Percentiles rank a stretch among this genome's conserved stretches.
phyloP scores from a whole-genome alignment of 1,139 yeast species.

The Dujonia santamariae region DNA sequence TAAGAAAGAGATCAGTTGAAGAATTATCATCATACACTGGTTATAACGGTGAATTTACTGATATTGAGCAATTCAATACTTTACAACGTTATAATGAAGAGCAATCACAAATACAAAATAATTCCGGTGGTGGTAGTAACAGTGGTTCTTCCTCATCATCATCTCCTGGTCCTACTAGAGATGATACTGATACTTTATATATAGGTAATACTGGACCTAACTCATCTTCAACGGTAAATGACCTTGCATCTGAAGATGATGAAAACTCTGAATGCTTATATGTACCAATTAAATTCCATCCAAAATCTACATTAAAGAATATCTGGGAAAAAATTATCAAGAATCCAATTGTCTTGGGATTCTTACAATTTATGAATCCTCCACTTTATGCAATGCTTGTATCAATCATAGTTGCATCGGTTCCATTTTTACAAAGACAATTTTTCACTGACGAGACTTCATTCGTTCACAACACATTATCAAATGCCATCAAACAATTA shows the following conservation, averaged over 20 bases:
- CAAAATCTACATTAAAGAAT: slow-evolving; percentile 2
- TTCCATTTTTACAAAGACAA: slow-evolving; percentile 63
- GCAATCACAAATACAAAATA: too few species aligned
- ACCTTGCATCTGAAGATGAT: slow-evolving; percentile 1
- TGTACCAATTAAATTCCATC: slow-evolving; percentile 4
- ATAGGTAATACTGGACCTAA: too few species aligned
- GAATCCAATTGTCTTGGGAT: slow-evolving; percentile 15
- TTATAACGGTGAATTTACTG: too few species aligned
- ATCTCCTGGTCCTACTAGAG: too few species aligned
- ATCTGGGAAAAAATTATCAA: slow-evolving; percentile 8
- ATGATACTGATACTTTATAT: too few species aligned
- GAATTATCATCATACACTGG: slow-evolving; percentile 41
- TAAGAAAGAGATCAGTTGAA: slow-evolving; percentile 47
- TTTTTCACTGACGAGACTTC: slow-evolving; percentile 51
- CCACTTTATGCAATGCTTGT: slow-evolving; percentile 91
- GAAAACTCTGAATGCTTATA: slow-evolving; percentile 6
- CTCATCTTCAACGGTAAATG: neutral
- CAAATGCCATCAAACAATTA: slow-evolving; percentile 72
- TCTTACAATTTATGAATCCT: slow-evolving; percentile 76
- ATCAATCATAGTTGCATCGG: slow-evolving; percentile 79
- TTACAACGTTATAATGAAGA: too few species aligned
- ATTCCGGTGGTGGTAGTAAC: too few species aligned
- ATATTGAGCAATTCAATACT: too few species aligned
- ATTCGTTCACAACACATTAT: slow-evolving; percentile 73
- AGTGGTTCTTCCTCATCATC: too few species aligned